Conservation (phyloP, 2,329 filamentous ascomycete genomes). For the Fusarium incarnatum region DNA sequence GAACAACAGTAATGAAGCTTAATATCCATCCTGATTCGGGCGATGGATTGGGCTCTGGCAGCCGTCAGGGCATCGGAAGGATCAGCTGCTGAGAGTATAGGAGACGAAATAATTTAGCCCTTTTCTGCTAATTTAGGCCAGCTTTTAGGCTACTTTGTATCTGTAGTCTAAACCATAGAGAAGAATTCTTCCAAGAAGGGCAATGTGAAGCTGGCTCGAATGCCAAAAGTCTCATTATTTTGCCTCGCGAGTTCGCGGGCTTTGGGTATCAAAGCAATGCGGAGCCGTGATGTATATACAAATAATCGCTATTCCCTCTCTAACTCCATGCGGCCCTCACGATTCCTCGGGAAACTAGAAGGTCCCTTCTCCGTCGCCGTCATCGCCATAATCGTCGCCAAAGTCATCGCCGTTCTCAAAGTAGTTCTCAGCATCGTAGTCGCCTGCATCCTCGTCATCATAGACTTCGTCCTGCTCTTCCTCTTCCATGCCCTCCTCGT, state of each 20-base stretch:
- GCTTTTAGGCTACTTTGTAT: no score
- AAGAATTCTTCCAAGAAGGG: neutral
- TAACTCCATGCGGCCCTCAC: slow-evolving; percentile 1
- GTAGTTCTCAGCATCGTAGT: slow-evolving; percentile 71
- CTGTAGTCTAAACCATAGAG: no score
- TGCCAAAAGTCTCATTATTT: slow-evolving; percentile 27
- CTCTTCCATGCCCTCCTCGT: slow-evolving; percentile 61
- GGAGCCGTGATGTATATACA: slow-evolving; percentile 37
- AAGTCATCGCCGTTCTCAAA: slow-evolving; percentile 70
- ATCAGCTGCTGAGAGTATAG: no score
- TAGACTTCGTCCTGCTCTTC: slow-evolving; percentile 63
- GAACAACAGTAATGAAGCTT: neutral
- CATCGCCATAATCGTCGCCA: slow-evolving; percentile 63
- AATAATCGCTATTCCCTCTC: slow-evolving; percentile 25
- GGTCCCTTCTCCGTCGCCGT: slow-evolving; percentile 62
- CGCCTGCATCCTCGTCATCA: slow-evolving; percentile 70
- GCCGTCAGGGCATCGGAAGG: neutral
- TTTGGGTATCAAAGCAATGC: slow-evolving; percentile 47
- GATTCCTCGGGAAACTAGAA: slow-evolving; percentile 45
- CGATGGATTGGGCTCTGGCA: neutral
- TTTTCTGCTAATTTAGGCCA: no score
- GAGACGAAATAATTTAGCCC: no score
- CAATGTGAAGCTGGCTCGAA: neutral
- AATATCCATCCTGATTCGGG: neutral
- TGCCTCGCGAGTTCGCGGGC: slow-evolving; percentile 37